Evolutionary conservation across 768 basidiomycete genomes (phyloP), one percentile per base, ranked within the genome.

Genomic region (Gymnopilus dilepis): DNA sequence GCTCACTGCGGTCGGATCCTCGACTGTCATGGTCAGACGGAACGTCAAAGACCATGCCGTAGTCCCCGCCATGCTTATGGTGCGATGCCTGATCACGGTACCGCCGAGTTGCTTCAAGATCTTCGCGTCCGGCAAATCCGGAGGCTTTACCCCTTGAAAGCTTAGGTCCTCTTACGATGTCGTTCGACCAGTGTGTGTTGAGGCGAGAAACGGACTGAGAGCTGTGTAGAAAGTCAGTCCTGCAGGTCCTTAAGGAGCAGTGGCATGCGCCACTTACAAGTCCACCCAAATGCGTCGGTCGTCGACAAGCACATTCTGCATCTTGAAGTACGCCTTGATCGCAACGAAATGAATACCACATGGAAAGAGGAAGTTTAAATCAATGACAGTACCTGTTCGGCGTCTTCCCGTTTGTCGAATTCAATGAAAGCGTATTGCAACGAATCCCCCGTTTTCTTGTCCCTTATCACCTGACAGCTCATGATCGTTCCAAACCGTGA

Each of bases 221-320:
- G 82, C 92, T 83, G 70, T 59, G 9, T 17, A 62, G 63, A 42
- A 54, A 64, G 56, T 51, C 63, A 58, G 68, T 73, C 50, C 69
- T 22, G 4, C 56, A 51, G 58, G 15, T 56, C 55, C 30, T 47
- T 50, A 9, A 33, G 30, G 33, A 50, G 30, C 37, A 37, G 24
- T 37, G 17, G 57, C 48, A 37, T n/a, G 67, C 42, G 53, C 28
- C 37, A 82, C 91, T 62, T 68, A 96, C 91, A 99, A 99, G 76
- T 99, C 97, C 64, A 99, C 97, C 94, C 97, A 99, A 69, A 99
- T 99, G 12, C 97, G 87, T 13, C 95, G 86, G 75, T 99, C 97
- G 71, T 99, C 97, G 12, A 99, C 92, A 11, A 99, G 80, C 0
- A 99, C 97, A 69, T 99, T 99, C 73, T 99, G 97, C 97, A 99